These are phyloP conservation scores for Luffa aegyptiaca DNA, from an alignment of 306 rosid species.

Conservation along the genomic window DNA sequence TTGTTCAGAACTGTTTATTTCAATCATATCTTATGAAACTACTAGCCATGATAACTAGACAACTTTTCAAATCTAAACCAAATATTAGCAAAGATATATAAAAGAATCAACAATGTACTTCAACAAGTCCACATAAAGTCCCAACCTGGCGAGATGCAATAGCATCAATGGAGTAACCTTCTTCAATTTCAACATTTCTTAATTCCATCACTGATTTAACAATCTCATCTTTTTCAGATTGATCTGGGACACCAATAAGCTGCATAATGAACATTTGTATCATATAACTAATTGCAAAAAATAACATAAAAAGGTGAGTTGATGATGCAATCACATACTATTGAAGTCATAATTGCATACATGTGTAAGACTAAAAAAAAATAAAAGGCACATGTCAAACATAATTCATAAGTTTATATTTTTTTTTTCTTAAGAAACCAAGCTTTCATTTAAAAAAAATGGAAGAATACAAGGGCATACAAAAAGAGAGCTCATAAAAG, in stretches of 20 bases:
- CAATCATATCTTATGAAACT: neutral
- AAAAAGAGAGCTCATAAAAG: no score
- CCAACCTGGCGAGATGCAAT: conserved; percentile 74
- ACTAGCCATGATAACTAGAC: neutral
- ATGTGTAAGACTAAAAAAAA: neutral
- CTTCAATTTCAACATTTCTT: conserved; percentile 74
- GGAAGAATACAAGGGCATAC: no score
- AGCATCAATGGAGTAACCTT: conserved; percentile 70
- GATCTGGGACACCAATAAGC: conserved; percentile 79
- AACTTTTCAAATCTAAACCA: neutral
- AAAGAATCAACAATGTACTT: neutral
- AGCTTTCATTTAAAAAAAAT: no score
- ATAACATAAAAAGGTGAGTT: conserved; percentile 9
- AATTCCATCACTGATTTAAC: conserved; percentile 86
- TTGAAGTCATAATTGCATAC: neutral
- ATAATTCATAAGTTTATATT: no score
- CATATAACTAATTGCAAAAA: conserved; percentile 13
- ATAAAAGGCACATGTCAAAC: neutral
- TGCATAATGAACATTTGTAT: conserved; percentile 27
- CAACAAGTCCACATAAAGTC: conserved; percentile 13
- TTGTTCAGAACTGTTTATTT: neutral
- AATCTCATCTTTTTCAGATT: conserved; percentile 94
- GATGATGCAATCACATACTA: neutral
- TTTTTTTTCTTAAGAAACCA: no score
- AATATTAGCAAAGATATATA: neutral